phyloP scores from a whole-genome alignment of 345 rosid species.

The Ailanthus altissimus region DNA sequence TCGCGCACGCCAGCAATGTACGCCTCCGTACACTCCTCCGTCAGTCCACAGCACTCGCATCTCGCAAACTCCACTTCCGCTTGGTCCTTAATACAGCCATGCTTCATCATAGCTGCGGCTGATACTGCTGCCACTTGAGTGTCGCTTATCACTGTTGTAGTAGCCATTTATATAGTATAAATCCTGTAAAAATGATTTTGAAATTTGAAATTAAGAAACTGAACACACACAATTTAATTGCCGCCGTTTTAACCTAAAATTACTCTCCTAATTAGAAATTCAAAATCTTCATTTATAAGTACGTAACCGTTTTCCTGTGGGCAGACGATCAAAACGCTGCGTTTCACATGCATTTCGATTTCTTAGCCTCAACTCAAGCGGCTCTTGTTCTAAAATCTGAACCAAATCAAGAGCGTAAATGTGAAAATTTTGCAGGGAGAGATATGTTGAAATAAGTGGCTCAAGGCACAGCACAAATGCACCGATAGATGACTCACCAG shows the following conservation, averaged over 20 bases:
- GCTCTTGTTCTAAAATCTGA: no score
- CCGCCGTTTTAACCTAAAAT: no score
- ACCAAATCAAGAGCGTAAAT: no score
- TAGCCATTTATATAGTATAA: not conserved
- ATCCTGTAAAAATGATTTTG: not conserved
- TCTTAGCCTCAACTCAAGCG: constrained; percentile 16
- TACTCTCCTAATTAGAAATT: no score
- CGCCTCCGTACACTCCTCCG: constrained; percentile 66
- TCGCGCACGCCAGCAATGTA: constrained; percentile 59
- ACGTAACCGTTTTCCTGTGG: no score
- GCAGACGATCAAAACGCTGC: constrained; percentile 12
- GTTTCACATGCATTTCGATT: constrained; percentile 27
- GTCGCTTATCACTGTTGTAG: not conserved
- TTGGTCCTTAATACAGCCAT: not conserved
- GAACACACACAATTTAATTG: not conserved
- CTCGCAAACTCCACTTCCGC: constrained; percentile 45
- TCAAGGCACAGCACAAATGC: no score
- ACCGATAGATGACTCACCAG: no score
- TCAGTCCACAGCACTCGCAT: constrained; percentile 73
- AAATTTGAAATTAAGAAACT: not conserved
- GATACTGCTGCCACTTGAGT: not conserved
- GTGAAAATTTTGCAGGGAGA: not conserved
- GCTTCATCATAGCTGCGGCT: not conserved
- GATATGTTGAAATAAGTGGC: not conserved
- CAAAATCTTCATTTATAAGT: no score